phyloP scores from a whole-genome alignment of 441 rosid genomes.

The Eutrema salsugineum region DNA sequence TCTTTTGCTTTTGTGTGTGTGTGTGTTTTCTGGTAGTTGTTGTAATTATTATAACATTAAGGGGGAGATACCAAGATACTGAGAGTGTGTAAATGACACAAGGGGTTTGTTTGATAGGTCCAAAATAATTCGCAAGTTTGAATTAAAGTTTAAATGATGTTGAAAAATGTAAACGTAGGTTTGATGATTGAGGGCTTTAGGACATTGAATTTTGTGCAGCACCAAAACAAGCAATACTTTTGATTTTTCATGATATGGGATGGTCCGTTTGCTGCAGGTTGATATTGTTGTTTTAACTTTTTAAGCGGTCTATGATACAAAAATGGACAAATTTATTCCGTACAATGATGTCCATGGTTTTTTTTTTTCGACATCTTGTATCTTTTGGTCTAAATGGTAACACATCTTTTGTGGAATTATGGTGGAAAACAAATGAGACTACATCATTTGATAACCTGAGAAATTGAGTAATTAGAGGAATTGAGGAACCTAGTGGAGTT shows the following conservation, averaged over 20 bases:
- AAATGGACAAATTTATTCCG: background rate
- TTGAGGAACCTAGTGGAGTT: too few species aligned
- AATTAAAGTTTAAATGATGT: background rate
- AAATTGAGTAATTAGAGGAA: too few species aligned
- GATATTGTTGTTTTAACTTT: conserved; percentile 5
- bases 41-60: background rate
- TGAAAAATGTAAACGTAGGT: conserved; percentile 13
- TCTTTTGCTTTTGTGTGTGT: background rate
- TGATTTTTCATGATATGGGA: conserved; percentile 3
- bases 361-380: too few species aligned
- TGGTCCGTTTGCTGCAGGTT: conserved; percentile 7
- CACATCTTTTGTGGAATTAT: too few species aligned
- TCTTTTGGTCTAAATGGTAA: too few species aligned
- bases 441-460: too few species aligned
- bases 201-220: conserved; percentile 29
- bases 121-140: background rate
- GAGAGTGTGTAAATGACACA: conserved; percentile 22
- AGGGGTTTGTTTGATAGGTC: conserved; percentile 1
- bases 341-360: conserved; percentile 10
- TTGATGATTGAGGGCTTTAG: conserved; percentile 30
- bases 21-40: conserved; percentile 12
- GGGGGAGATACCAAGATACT: conserved; percentile 9
- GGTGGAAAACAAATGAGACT: too few species aligned
- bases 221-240: conserved; percentile 29
- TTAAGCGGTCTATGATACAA: background rate